Percentiles rank a stretch among this genome's conserved stretches.
Conservation (phyloP, 257 asterid species). For the Lithospermum erythrorhizon region DNA sequence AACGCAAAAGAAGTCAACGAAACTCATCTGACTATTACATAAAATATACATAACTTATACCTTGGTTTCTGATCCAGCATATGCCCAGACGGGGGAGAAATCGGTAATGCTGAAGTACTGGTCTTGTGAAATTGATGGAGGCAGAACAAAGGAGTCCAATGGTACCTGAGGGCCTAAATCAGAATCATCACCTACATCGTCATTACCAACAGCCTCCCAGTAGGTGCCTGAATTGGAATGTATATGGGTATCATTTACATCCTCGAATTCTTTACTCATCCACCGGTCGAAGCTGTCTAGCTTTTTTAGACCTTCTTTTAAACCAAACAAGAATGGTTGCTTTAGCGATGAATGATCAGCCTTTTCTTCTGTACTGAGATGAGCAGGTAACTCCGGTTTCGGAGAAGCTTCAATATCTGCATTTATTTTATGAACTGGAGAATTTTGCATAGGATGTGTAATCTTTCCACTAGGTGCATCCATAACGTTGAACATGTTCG, state of each 20-base stretch:
- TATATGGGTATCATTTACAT: slow-evolving; percentile 57
- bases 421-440: slow-evolving; percentile 22
- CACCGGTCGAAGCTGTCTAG: slow-evolving; percentile 96
- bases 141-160: slow-evolving; percentile 49
- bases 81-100: slow-evolving; percentile 81
- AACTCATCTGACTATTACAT: too few relatives aligned
- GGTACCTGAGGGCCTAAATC: slow-evolving; percentile 44
- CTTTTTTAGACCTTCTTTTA: slow-evolving; percentile 63
- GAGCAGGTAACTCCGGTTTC: slow-evolving; percentile 30
- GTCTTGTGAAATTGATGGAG: slow-evolving; percentile 77
- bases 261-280: slow-evolving; percentile 92
- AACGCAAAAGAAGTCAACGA: too few relatives aligned
- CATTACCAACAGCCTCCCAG: slow-evolving; percentile 76
- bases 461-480: slow-evolving; percentile 26
- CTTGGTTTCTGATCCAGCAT: slow-evolving; percentile 63
- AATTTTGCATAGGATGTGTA: slow-evolving; percentile 30
- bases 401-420: slow-evolving; percentile 26
- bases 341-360: slow-evolving; percentile 36
- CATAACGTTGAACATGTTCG: slow-evolving; percentile 21
- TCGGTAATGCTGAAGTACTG: slow-evolving; percentile 76
- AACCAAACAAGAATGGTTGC: slow-evolving; percentile 58
- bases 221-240: slow-evolving; percentile 50
- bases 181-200: slow-evolving; percentile 48
- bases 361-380: slow-evolving; percentile 32
- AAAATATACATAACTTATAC: slow-evolving; percentile 18